Evolutionary conservation across 345 rosid genomes (phyloP), one percentile per base, ranked within the genome.

Genomic region (Linum lewisii): DNA sequence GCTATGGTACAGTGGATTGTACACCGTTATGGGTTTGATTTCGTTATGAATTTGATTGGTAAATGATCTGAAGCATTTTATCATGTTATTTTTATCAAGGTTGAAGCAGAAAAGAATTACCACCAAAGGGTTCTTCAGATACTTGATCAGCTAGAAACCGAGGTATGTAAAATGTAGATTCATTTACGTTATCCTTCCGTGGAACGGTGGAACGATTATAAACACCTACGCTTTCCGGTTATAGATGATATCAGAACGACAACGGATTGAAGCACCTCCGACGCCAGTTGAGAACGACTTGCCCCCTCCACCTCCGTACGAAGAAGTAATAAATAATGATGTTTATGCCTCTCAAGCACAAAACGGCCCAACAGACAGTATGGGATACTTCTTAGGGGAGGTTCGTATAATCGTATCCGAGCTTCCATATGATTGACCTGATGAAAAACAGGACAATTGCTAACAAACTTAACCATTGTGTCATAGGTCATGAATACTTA

Each of bases 351-450:
- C 97, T 73, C 79, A 82, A 64, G 65, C 81, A 62, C 69, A 78
- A 45, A 84, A 82, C 54, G 84, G 86, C 6, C 61, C 83, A 68
- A 77, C 87, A 57, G 97, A 89, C 60, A 57, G 70, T 78, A 76
- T 82, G 85, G 83, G 84, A 59, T 93, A 89, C 88, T 87, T 89
- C 66, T 70, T 93, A 53, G 99, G 99, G 73, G 99, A 93, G 96
- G 98, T 92, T 63, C 65, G 76, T 44, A 14, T 20, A 11, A 34
- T 34, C 38, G 5, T 42, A 42, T 42, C 47, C 20, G 21, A 24
- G 37, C 42, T 54, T 19, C 24, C 63, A 25, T 49, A 42, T 50
- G 24, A 51, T 65, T 16, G 18, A 42, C 14, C 47, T 10, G 47
- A 5, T 42, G 47, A 42, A 11, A 34, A 5, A 5, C 10, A 34